Base-by-base conservation (phyloP, 768 basidiomycete species). In the Austroboletus eburneus region DNA sequence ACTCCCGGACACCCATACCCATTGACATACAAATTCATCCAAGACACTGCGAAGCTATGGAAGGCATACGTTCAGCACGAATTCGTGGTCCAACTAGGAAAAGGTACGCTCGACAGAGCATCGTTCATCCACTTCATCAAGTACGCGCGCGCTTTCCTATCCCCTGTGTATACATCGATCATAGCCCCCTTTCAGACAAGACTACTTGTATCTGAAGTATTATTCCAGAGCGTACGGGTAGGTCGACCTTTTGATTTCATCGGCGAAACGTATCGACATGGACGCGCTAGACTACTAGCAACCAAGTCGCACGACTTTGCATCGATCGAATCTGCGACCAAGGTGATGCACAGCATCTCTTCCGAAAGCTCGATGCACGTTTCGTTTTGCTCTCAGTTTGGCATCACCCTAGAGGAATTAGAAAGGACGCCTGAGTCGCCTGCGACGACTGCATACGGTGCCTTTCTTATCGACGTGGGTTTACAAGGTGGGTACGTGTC, bases 91-190 rank as follows among this genome's bases (percentile, higher is more conserved):
- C 77, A 80, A 40, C 73, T 96, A 0, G 91, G 86, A 1, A 67
- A 74, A 42, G 92, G 91, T 0, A 84, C 79, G 1, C 75, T 94
- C 2, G 71, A 79, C 0, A 68, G 65, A 32, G 71, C 78, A n/a
- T 68, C 74, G 18, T 97, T 95, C 63, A 57, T 86, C 13, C 83
- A 92, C 58, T 96, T 94, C 61, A 83, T 95, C 66, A 85, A 83
- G 88, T 90, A 46, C 41, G 80, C 54, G 6, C 16, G 5, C 16
- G 13, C 14, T 22, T 38, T 33, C 24, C 21, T 25, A 1, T 20
- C 14, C 12, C 18, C 3, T 20, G 4, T 33, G 3, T 13, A 20
- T 1, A 9, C 13, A 23, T 6, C n/a, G 17, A 10, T 35, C 9
- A 29, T 49, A 14, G 47, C 29, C n/a, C 14, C 20, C 0, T 1